phyloP scores from a whole-genome alignment of 2,329 filamentous ascomycete species.

The Penicillium sp. region DNA sequence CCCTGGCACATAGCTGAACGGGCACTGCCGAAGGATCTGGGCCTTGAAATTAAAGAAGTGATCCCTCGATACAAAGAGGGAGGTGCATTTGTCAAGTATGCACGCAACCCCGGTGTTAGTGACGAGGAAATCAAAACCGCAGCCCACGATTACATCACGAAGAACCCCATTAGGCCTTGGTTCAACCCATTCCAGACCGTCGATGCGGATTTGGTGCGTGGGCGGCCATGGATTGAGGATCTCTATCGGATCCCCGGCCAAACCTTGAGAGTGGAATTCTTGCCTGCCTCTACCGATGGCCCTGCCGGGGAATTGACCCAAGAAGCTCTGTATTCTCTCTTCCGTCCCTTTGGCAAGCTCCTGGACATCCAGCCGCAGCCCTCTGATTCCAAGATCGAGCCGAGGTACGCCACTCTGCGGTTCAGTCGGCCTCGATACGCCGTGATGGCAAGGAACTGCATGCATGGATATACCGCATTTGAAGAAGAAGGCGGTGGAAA shows the following conservation, averaged over 20 bases:
- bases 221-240: constrained; percentile 92
- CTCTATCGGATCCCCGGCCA: constrained; percentile 76
- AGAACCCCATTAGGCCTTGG: constrained; percentile 78
- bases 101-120: constrained; percentile 49
- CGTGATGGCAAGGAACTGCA: constrained; percentile 86
- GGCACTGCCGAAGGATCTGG: constrained; percentile 61
- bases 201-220: constrained; percentile 70
- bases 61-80: constrained; percentile 85
- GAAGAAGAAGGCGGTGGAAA: constrained; percentile 72
- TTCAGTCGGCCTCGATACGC: constrained; percentile 72
- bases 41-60: constrained; percentile 74
- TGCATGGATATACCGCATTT: constrained; percentile 76
- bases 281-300: constrained; percentile 68
- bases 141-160: constrained; percentile 62
- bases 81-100: constrained; percentile 88
- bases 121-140: constrained; percentile 59
- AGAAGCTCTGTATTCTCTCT: constrained; percentile 81
- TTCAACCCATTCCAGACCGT: constrained; percentile 79
- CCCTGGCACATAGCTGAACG: constrained; percentile 56
- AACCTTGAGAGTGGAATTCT: constrained; percentile 79
- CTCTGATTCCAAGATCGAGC: constrained; percentile 79
- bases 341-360: constrained; percentile 87
- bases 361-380: constrained; percentile 79
- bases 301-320: constrained; percentile 76
- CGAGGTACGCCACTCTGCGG: constrained; percentile 76